Conservation (phyloP, 2,329 filamentous ascomycete genomes). For the Ceratocystis smalleyi region DNA sequence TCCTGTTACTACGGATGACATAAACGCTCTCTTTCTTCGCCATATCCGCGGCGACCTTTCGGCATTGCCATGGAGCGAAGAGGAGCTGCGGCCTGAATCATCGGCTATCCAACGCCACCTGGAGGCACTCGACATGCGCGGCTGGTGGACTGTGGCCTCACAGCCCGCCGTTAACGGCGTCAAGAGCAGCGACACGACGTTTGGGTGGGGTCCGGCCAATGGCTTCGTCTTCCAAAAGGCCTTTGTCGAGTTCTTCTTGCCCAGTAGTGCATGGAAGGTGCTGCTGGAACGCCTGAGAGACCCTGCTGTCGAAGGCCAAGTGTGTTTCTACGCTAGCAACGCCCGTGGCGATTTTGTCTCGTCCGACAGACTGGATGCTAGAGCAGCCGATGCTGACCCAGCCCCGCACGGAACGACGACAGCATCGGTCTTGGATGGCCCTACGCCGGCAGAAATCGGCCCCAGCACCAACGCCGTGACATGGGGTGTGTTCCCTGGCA, state of each 20-base stretch:
- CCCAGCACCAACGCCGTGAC: conserved; percentile 78
- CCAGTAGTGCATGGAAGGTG: conserved; percentile 51
- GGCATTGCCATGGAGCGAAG: conserved; percentile 88
- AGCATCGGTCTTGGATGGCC: background rate
- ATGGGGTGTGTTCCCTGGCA: conserved; percentile 88
- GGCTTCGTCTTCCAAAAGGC: conserved; percentile 98
- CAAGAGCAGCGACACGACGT: conserved; percentile 57
- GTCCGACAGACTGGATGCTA: conserved; percentile 32
- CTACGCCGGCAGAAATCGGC: conserved; percentile 19
- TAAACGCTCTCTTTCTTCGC: conserved; percentile 63
- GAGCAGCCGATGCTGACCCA: conserved; percentile 1
- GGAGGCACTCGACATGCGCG: conserved; percentile 57
- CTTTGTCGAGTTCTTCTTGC: conserved; percentile 92
- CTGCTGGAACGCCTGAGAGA: conserved; percentile 48
- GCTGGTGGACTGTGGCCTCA: conserved; percentile 93
- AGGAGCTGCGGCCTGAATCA: conserved; percentile 71
- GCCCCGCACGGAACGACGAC: background rate
- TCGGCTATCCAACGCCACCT: conserved; percentile 63
- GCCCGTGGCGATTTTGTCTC: conserved; percentile 61
- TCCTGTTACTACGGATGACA: conserved; percentile 53
- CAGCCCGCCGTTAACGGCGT: conserved; percentile 87
- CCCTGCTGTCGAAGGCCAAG: conserved; percentile 44
- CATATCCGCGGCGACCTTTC: conserved; percentile 66
- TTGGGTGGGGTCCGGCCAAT: conserved; percentile 84
- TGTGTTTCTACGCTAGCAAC: conserved; percentile 83